Percentiles rank a stretch among this genome's conserved stretches.
Conservation (phyloP, 2,329 filamentous ascomycete species). For the Colletotrichum lentis region DNA sequence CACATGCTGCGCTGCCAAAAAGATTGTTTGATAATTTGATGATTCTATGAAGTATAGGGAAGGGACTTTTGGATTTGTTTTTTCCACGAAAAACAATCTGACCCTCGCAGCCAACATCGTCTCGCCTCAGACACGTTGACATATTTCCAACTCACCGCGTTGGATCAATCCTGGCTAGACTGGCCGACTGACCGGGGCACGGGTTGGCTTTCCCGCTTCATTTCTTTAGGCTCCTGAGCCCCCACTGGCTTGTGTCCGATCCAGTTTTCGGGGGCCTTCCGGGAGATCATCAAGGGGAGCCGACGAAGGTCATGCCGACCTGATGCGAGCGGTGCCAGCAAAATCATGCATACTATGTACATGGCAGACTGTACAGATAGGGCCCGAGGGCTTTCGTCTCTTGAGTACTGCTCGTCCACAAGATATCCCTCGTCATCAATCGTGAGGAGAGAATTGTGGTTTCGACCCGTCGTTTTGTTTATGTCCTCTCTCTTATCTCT, state of each 20-base stretch:
- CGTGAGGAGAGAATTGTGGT: background rate
- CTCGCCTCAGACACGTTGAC: background rate
- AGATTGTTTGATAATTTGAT: too few relatives aligned
- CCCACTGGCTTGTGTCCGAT: slow-evolving; percentile 37
- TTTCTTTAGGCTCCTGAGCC: slow-evolving; percentile 36
- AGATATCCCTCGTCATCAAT: background rate
- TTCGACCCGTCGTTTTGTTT: slow-evolving; percentile 13
- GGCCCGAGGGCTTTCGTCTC: slow-evolving; percentile 16
- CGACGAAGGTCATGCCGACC: slow-evolving; percentile 25
- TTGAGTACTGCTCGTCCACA: background rate
- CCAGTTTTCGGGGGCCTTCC: slow-evolving; percentile 35
- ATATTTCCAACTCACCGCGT: slow-evolving; percentile 12
- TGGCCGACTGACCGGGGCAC: slow-evolving; percentile 28
- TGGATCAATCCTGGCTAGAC: slow-evolving; percentile 26
- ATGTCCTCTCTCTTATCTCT: slow-evolving; percentile 15
- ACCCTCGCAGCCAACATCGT: background rate
- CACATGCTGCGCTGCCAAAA: background rate
- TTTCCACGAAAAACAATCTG: background rate
- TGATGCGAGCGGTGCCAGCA: slow-evolving; percentile 23
- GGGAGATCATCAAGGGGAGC: slow-evolving; percentile 39
- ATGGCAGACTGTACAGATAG: too few relatives aligned
- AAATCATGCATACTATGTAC: background rate
- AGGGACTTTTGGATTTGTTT: background rate
- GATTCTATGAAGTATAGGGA: too few relatives aligned
- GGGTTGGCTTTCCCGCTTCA: slow-evolving; percentile 32